Evolutionary conservation across 768 basidiomycete species (phyloP).

Genomic region (Sarcodon sp.): DNA sequence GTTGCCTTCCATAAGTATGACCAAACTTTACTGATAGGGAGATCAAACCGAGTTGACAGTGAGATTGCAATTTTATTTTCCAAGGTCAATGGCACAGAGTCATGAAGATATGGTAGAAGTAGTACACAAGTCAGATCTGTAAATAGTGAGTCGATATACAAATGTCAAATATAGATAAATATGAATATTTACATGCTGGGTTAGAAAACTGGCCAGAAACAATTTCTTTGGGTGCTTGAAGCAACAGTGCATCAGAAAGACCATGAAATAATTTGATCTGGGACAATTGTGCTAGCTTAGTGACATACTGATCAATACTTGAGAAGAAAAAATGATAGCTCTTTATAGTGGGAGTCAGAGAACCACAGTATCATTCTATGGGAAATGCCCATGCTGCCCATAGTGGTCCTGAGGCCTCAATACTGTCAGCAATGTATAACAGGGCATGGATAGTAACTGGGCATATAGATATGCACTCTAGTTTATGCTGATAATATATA

Average conservation of each 20-base stretch:
- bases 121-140: not conserved
- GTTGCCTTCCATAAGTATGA: slow-evolving; percentile 3
- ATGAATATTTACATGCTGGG: slow-evolving; percentile 1
- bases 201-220: not conserved
- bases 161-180: not conserved
- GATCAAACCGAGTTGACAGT: slow-evolving; percentile 1
- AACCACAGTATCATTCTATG: slow-evolving; percentile 16
- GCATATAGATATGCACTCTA: slow-evolving; percentile 13
- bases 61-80: not conserved
- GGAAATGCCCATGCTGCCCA: slow-evolving; percentile 18
- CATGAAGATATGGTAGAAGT: not conserved
- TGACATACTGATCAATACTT: slow-evolving; percentile 7
- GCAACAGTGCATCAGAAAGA: not conserved
- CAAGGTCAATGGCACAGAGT: not conserved
- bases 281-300: slow-evolving; percentile 2
- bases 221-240: not conserved
- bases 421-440: slow-evolving; percentile 17
- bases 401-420: slow-evolving; percentile 10
- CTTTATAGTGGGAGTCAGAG: slow-evolving; percentile 8
- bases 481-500: slow-evolving; percentile 17
- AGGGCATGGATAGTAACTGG: slow-evolving; percentile 19
- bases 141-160: too few relatives aligned
- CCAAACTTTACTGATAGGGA: slow-evolving; percentile 3
- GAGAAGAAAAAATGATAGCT: slow-evolving; percentile 10
- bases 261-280: slow-evolving; percentile 8